Conservation (phyloP, 225 moss, liverwort and hornwort species). For the Asterella californica region DNA sequence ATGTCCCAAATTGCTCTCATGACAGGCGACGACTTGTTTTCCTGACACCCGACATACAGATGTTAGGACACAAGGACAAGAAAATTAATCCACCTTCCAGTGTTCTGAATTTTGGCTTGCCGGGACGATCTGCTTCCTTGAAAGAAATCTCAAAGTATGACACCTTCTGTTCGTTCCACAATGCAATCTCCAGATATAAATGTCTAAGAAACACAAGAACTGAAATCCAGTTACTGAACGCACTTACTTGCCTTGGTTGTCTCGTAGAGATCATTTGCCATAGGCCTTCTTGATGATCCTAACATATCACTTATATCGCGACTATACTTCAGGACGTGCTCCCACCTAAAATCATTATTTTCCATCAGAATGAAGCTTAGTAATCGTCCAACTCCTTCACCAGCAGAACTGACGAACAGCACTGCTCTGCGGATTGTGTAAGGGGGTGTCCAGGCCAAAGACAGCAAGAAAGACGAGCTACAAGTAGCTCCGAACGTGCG, state of each 20-base stretch:
- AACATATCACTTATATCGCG: conserved; percentile 69
- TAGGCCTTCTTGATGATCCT: conserved; percentile 55
- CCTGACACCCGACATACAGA: conserved; percentile 22
- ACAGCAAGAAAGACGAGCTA: too few species aligned
- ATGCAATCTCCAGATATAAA: too few species aligned
- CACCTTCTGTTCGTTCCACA: too few species aligned
- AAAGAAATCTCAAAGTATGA: too few species aligned
- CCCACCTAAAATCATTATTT: conserved; percentile 61
- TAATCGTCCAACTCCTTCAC: background rate
- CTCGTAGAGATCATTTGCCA: conserved; percentile 48
- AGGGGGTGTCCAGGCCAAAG: too few species aligned
- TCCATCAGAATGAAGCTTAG: background rate
- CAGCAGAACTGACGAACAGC: background rate
- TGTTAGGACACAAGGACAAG: conserved; percentile 1
- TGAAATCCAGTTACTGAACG: background rate
- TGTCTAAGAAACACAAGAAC: background rate
- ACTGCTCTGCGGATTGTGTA: background rate
- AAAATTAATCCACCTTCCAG: background rate
- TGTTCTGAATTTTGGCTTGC: background rate
- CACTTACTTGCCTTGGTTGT: conserved; percentile 60
- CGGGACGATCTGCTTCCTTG: background rate
- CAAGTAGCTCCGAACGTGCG: too few species aligned
- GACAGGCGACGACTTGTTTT: conserved; percentile 48
- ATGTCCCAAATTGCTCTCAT: conserved; percentile 93
- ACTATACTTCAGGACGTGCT: conserved; percentile 85